Evolutionary conservation across 2,329 filamentous ascomycete species (phyloP).

Genomic region (Cytospora mali): DNA sequence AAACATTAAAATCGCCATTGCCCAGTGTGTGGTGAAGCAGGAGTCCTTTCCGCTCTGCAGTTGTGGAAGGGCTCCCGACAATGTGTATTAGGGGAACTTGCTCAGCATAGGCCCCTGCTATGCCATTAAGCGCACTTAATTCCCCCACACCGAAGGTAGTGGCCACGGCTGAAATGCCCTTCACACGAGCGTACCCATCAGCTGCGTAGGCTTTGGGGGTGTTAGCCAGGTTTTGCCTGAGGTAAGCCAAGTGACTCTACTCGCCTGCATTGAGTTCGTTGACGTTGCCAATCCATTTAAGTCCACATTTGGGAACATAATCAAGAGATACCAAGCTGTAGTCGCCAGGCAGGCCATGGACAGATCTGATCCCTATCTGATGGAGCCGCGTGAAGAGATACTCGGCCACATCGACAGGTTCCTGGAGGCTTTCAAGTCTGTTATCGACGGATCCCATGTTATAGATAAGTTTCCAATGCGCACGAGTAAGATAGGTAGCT

Average conservation of each 20-base stretch:
- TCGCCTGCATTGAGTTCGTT: constrained; percentile 74
- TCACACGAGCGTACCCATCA: constrained; percentile 77
- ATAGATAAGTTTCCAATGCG: not conserved
- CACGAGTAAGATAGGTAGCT: not conserved
- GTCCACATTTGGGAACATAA: constrained; percentile 59
- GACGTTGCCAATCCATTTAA: constrained; percentile 69
- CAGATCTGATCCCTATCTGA: constrained; percentile 64
- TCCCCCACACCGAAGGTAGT: constrained; percentile 79
- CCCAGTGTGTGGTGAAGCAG: constrained; percentile 70
- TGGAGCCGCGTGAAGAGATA: constrained; percentile 68
- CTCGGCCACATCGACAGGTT: constrained; percentile 63
- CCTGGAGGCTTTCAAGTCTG: constrained; percentile 46
- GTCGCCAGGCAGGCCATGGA: constrained; percentile 73
- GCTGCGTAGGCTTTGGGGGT: constrained; percentile 65
- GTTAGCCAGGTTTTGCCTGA: constrained; percentile 24
- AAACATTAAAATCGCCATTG: constrained; percentile 81
- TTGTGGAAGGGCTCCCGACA: constrained; percentile 55
- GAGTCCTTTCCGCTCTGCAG: constrained; percentile 52
- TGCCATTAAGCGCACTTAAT: constrained; percentile 72
- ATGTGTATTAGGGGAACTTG: constrained; percentile 73
- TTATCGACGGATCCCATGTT: constrained; percentile 40
- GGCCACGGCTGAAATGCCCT: constrained; percentile 69
- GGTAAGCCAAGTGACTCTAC: constrained; percentile 30
- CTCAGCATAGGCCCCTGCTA: constrained; percentile 76
- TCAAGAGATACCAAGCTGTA: constrained; percentile 73